Evolutionary conservation across 805 yeast species (phyloP).

Genomic region (Candida ortonii): DNA sequence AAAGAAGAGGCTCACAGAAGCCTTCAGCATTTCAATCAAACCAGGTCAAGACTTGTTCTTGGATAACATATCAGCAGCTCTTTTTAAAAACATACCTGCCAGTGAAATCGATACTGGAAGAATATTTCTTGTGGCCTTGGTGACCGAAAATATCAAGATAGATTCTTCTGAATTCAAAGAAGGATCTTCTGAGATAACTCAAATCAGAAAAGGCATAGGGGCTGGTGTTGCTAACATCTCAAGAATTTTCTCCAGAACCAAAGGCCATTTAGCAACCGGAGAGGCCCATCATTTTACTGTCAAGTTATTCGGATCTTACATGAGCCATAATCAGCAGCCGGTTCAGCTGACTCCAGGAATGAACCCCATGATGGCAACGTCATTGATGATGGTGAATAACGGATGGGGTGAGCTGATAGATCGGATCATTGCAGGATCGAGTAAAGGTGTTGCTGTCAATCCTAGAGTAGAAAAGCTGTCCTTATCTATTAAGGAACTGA

Average conservation of each 20-base stretch:
- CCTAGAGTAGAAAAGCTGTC: constrained; percentile 74
- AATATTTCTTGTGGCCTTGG: constrained; percentile 70
- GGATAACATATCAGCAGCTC: constrained; percentile 72
- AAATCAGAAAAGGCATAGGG: constrained; percentile 74
- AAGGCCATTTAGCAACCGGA: constrained; percentile 58
- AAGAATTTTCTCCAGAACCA: constrained; percentile 65
- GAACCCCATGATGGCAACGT: constrained; percentile 37
- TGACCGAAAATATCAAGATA: constrained; percentile 66
- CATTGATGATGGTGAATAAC: constrained; percentile 41
- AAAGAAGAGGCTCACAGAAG: constrained; percentile 67
- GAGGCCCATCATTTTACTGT: constrained; percentile 69
- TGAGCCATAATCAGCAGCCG: constrained; percentile 38
- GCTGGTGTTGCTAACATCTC: constrained; percentile 87
- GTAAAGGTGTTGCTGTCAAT: constrained; percentile 73
- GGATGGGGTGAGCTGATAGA: constrained; percentile 92
- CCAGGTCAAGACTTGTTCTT: constrained; percentile 56
- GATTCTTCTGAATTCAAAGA: constrained; percentile 20
- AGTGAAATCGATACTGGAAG: constrained; percentile 57
- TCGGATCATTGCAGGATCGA: constrained; percentile 71
- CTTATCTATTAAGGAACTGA: constrained; percentile 71
- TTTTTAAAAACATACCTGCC: constrained; percentile 73
- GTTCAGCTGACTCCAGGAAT: constrained; percentile 28
- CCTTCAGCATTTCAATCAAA: constrained; percentile 66
- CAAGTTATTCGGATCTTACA: constrained; percentile 68
- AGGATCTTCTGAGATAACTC: constrained; percentile 26